phyloP scores from a whole-genome alignment of 2,329 filamentous ascomycete genomes.

The Dothideomycetidae sp. region DNA sequence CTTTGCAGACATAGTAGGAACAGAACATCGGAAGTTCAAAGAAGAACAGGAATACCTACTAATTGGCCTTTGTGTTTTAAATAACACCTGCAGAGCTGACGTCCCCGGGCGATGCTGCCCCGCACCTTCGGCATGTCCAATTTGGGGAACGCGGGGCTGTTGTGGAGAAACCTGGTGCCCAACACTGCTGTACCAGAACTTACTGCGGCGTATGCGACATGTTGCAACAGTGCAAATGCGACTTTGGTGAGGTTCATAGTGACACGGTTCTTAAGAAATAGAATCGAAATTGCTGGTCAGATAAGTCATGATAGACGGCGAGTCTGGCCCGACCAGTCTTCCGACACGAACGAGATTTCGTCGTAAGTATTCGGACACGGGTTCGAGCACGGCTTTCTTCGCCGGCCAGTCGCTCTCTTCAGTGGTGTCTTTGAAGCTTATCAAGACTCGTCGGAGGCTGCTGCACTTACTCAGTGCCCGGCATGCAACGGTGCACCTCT shows the following conservation, averaged over 20 bases:
- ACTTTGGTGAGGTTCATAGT: neutral
- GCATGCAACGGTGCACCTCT: slow-evolving; percentile 18
- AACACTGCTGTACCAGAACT: too few relatives aligned
- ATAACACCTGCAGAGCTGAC: neutral
- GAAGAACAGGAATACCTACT: neutral
- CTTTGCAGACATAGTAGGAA: slow-evolving; percentile 35
- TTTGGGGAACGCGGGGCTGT: slow-evolving; percentile 6
- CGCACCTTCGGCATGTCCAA: slow-evolving; percentile 4
- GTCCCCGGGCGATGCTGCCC: slow-evolving; percentile 1
- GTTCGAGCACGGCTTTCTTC: slow-evolving; percentile 12
- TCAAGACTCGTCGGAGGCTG: slow-evolving; percentile 15
- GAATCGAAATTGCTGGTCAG: too few relatives aligned
- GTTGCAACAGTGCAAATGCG: too few relatives aligned
- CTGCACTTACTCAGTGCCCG: slow-evolving; percentile 17
- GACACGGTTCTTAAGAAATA: too few relatives aligned
- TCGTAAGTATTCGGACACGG: neutral
- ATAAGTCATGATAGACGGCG: too few relatives aligned
- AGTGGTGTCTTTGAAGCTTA: slow-evolving; percentile 23
- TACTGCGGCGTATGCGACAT: too few relatives aligned
- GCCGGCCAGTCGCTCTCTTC: slow-evolving; percentile 15
- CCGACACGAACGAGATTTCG: neutral
- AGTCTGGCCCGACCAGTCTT: neutral
- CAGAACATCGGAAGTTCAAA: neutral
- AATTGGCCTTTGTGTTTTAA: neutral
- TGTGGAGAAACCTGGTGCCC: too few relatives aligned